These are phyloP conservation scores for Sugiyamaella paludigena DNA, from an alignment of 1,139 yeast genomes.

Conservation along the genomic window DNA sequence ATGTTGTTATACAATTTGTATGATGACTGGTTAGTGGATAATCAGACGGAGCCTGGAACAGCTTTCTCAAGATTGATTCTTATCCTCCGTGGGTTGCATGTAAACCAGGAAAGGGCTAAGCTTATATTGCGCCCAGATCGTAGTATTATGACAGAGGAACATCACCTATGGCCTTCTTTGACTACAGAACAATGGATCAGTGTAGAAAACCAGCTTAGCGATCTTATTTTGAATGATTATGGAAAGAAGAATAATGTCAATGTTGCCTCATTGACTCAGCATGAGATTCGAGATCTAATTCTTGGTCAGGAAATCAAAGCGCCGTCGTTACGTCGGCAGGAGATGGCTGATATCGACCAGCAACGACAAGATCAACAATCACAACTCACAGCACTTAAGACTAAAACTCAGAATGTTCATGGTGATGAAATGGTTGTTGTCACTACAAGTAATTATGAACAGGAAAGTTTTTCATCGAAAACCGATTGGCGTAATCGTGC, in stretches of 20 bases:
- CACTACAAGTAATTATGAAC: conserved; percentile 87
- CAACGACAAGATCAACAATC: conserved; percentile 43
- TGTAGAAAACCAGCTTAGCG: conserved; percentile 84
- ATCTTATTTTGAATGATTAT: conserved; percentile 80
- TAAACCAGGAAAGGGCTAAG: conserved; percentile 74
- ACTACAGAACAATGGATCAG: conserved; percentile 88
- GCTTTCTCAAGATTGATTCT: conserved; percentile 88
- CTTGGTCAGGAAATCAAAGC: conserved; percentile 92
- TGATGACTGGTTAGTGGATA: conserved; percentile 78
- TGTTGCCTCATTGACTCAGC: conserved; percentile 83
- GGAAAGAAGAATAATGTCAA: conserved; percentile 83
- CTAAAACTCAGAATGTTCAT: conserved; percentile 84
- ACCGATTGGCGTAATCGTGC: conserved; percentile 93
- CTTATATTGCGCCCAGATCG: conserved; percentile 74
- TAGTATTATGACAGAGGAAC: conserved; percentile 63
- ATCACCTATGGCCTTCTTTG: conserved; percentile 93
- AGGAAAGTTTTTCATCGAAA: conserved; percentile 74
- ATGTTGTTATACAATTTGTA: conserved; percentile 88
- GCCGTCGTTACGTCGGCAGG: conserved; percentile 80
- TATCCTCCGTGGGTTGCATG: conserved; percentile 73
- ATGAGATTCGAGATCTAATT: conserved; percentile 89
- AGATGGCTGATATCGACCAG: conserved; percentile 74
- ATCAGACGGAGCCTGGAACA: conserved; percentile 72
- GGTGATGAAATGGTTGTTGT: conserved; percentile 96
- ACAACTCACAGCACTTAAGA: conserved; percentile 71